Conservation (phyloP, 495 filamentous ascomycete genomes). For the Astrothelium macrocarpum region DNA sequence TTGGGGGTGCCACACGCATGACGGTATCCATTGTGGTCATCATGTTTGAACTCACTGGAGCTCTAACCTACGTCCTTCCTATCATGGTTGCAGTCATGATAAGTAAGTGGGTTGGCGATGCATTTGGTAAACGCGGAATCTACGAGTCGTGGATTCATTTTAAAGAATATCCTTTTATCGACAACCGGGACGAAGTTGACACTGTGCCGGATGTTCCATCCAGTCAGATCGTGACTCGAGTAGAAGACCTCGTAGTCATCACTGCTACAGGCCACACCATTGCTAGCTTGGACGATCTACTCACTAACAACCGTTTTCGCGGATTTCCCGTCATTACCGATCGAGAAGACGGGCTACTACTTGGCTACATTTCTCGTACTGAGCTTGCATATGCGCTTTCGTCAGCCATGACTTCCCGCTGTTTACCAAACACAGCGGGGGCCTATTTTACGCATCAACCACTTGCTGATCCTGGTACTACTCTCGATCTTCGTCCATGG, state of each 20-base stretch:
- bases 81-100: conserved; percentile 99
- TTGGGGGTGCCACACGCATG: conserved; percentile 96
- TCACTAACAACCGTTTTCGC: conserved; percentile 66
- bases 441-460: conserved; percentile 77
- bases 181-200: conserved; percentile 71
- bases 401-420: conserved; percentile 42
- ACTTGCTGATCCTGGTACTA: conserved; percentile 65
- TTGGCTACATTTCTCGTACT: conserved; percentile 90
- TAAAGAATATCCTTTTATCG: conserved; percentile 91
- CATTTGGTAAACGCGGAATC: conserved; percentile 86
- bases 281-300: conserved; percentile 55
- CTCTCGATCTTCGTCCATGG: conserved; percentile 84
- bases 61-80: conserved; percentile 89
- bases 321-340: conserved; percentile 88
- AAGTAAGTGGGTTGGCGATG: conserved; percentile 96
- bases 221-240: conserved; percentile 76
- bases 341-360: conserved; percentile 58
- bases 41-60: conserved; percentile 97
- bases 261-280: conserved; percentile 84
- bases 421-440: conserved; percentile 64
- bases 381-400: conserved; percentile 77
- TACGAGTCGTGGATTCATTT: conserved; percentile 98
- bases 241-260: conserved; percentile 82
- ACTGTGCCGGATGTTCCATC: conserved; percentile 75
- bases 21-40: conserved; percentile 96